Conservation (phyloP, 495 filamentous ascomycete genomes). For the Xylaria sp. region DNA sequence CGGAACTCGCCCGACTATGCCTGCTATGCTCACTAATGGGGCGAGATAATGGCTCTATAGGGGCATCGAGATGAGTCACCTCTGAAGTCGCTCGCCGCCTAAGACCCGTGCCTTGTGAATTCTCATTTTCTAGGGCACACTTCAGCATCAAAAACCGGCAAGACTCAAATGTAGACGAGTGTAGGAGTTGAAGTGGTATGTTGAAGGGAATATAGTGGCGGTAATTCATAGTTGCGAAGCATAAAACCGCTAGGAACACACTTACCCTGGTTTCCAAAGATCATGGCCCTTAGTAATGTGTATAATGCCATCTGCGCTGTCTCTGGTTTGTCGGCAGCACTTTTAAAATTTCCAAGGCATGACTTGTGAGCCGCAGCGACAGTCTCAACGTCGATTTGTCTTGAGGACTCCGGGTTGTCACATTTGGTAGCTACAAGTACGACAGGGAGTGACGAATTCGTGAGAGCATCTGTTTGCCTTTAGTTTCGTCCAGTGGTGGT, state of each 20-base stretch:
- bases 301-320: conserved; percentile 80
- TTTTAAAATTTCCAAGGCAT: conserved; percentile 74
- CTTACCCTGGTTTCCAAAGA: conserved; percentile 71
- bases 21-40: conserved; percentile 61
- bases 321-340: conserved; percentile 71
- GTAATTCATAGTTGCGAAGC: background rate
- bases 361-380: conserved; percentile 67
- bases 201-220: background rate
- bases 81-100: conserved; percentile 54
- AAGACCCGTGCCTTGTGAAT: conserved; percentile 31
- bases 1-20: conserved; percentile 71
- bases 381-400: conserved; percentile 64
- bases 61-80: conserved; percentile 59
- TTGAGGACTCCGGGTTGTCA: conserved; percentile 67
- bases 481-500: conserved; percentile 23
- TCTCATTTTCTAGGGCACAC: conserved; percentile 32
- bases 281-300: conserved; percentile 73
- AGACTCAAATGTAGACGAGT: background rate
- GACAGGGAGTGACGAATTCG: conserved; percentile 70
- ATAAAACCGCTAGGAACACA: conserved; percentile 22
- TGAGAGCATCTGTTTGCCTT: conserved; percentile 66
- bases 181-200: background rate
- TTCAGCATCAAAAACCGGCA: conserved; percentile 10
- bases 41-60: conserved; percentile 51
- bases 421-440: conserved; percentile 86